These are phyloP conservation scores for Barnettozyma vustinii DNA, from an alignment of 805 yeast genomes.

Conservation along the genomic window DNA sequence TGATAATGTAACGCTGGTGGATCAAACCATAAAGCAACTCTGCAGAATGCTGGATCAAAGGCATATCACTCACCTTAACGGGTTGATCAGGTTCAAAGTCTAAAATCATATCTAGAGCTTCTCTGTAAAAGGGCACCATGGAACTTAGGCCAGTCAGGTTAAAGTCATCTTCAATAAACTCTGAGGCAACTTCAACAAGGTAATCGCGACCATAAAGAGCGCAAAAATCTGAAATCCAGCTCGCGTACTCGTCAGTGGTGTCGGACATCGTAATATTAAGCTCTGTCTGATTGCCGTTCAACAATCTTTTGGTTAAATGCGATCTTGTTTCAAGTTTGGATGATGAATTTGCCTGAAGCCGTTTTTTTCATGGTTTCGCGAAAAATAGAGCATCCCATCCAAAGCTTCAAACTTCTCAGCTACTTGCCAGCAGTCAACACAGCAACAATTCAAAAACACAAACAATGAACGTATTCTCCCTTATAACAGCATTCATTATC, in stretches of 20 bases:
- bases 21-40: slow-evolving; percentile 90
- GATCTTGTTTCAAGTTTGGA: too few relatives aligned
- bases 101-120: slow-evolving; percentile 83
- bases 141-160: slow-evolving; percentile 84
- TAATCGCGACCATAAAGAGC: slow-evolving; percentile 65
- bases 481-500: slow-evolving; percentile 7
- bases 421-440: not conserved
- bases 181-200: slow-evolving; percentile 87
- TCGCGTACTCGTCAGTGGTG: slow-evolving; percentile 40
- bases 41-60: slow-evolving; percentile 82
- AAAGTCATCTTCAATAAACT: slow-evolving; percentile 94
- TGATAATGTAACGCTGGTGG: slow-evolving; percentile 85
- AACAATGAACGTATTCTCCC: not conserved
- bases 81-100: slow-evolving; percentile 63
- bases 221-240: slow-evolving; percentile 52
- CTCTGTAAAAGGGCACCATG: slow-evolving; percentile 85
- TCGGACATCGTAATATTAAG: slow-evolving; percentile 11
- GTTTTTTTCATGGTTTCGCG: not conserved
- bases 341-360: not conserved
- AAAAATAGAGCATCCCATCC: not conserved
- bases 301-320: not conserved
- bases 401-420: not conserved
- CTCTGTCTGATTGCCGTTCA: not conserved
- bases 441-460: not conserved
- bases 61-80: slow-evolving; percentile 59